phyloP scores from a whole-genome alignment of 1,284 basidiomycete species.

The Erythrobasidium hasegawianum region DNA sequence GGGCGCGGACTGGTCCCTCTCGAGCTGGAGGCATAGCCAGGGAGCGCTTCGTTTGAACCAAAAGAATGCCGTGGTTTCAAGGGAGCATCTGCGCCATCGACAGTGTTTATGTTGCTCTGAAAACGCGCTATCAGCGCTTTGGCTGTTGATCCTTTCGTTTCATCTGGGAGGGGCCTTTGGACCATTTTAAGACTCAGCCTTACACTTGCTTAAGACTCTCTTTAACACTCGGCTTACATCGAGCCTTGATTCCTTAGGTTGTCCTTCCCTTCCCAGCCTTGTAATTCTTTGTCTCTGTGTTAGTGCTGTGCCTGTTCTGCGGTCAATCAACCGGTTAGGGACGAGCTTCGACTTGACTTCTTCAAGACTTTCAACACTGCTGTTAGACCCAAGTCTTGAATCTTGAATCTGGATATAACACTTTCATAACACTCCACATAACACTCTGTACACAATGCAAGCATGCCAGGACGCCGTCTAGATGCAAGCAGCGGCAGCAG shows the following conservation, averaged over 20 bases:
- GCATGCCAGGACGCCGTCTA: not conserved
- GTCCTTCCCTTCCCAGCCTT: too few species aligned
- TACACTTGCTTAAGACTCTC: not conserved
- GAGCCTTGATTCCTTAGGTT: too few species aligned
- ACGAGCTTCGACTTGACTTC: too few species aligned
- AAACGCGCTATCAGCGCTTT: conserved; percentile 24
- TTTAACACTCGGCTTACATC: not conserved
- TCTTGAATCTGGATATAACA: conserved; percentile 1
- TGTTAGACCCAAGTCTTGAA: too few species aligned
- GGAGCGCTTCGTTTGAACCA: too few species aligned
- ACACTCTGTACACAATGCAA: not conserved
- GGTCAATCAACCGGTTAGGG: too few species aligned
- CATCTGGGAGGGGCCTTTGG: conserved; percentile 29
- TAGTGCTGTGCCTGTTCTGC: not conserved
- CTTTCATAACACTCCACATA: too few species aligned
- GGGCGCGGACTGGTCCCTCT: not conserved
- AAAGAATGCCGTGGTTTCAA: conserved; percentile 24
- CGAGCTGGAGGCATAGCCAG: not conserved
- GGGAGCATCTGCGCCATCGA: conserved; percentile 10
- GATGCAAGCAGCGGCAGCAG: too few species aligned
- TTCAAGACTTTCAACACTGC: not conserved
- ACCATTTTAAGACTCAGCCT: not conserved
- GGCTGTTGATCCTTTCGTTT: conserved; percentile 12
- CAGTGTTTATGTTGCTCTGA: conserved; percentile 24
- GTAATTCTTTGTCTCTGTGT: too few species aligned